phyloP scores from a whole-genome alignment of 768 basidiomycete genomes.

The Tubosaeta sp. region DNA sequence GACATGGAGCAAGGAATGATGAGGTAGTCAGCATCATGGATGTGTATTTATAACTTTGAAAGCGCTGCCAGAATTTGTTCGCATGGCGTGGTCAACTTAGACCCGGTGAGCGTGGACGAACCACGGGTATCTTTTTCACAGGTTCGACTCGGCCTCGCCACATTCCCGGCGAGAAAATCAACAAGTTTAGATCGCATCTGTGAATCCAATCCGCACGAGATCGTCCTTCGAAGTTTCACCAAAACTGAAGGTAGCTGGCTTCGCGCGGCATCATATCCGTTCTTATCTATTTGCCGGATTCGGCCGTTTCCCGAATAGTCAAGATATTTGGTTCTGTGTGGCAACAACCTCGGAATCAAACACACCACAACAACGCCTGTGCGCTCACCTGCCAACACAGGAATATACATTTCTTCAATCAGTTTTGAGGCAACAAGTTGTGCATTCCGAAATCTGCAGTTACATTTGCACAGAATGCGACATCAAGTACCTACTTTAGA shows the following conservation, averaged over 20 bases:
- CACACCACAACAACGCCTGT: background rate
- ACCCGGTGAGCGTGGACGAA: background rate
- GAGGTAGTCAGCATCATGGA: background rate
- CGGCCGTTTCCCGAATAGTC: background rate
- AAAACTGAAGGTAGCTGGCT: background rate
- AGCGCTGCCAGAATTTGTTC: background rate
- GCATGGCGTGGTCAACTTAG: conserved; percentile 11
- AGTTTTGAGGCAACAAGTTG: background rate
- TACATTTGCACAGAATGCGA: background rate
- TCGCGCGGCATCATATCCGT: no score
- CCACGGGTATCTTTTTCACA: background rate
- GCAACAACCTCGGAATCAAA: background rate
- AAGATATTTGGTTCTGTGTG: background rate
- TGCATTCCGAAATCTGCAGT: background rate
- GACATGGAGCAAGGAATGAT: conserved; percentile 8
- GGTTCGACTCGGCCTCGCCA: background rate
- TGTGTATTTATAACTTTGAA: conserved; percentile 11
- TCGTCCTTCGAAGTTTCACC: background rate
- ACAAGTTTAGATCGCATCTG: background rate
- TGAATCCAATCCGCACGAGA: background rate
- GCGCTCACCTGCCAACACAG: no score
- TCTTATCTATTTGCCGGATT: background rate
- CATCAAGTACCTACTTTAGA: conserved; percentile 20
- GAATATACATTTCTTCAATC: no score
- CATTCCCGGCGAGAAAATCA: background rate